Base-by-base conservation (phyloP, 2,329 filamentous ascomycete species). In the Ambrosiella cleistominuta region DNA sequence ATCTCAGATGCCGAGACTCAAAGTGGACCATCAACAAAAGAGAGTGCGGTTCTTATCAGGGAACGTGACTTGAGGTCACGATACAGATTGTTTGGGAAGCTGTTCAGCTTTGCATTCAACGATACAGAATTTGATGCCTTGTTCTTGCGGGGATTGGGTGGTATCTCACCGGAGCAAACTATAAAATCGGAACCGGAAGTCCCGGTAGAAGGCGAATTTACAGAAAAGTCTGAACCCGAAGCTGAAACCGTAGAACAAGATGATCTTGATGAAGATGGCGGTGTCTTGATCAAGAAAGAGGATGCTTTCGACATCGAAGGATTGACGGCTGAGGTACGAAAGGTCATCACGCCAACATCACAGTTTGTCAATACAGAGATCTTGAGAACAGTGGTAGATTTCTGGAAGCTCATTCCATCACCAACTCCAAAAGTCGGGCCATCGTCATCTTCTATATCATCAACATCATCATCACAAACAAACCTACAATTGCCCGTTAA, bases 101-200 rank as follows among this genome's bases (percentile, higher is more conserved):
- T 96, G 7, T 75, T 95, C 54, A 80, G 86, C 4, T 91, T 94
- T 70, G 83, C 85, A 1, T 70, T 95, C 55, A 85, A 88, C 58
- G 85, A 95, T 67, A 82, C 88, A 66, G 79, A 82, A 50, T 74
- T 91, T 61, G 80, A 85, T 57, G 73, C 79, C 58, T 74, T 93
- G 54, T 93, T 87, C 66, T 47, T 44, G 17, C 8, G 39, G 35
- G 38, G 27, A 27, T 27, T 27, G 27, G 27, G 27, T 27, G 4
- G 27, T 27, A 27, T 27, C 27, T 27, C n/a, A 50, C 45, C 35
- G 45, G 17, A 15, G 45, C 35, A 15, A 50, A 19, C 8, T 15
- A 50, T 9, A 19, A 15, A 19, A 17, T 15, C 7, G 45, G 15
- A 50, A 27, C 27, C 27, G 27, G 27, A 27, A 5, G 27, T 3